Evolutionary conservation across 2,329 filamentous ascomycete species (phyloP).

Genomic region (Trichophyton schoenleinii): DNA sequence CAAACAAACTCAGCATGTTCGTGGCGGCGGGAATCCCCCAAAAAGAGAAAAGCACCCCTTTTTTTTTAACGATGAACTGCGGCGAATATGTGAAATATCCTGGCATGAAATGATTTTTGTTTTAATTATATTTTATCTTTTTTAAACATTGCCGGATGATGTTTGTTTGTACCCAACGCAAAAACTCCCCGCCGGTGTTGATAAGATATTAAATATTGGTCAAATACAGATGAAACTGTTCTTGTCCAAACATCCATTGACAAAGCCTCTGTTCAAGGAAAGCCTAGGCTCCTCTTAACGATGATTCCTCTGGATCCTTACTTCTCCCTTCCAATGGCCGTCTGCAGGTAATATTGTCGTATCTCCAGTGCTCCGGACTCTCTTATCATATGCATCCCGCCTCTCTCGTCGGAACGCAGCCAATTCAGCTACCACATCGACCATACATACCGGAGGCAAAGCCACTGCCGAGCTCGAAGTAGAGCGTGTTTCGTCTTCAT

Average conservation of each 20-base stretch:
- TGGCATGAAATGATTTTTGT: conserved; percentile 1
- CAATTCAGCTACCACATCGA: conserved; percentile 44
- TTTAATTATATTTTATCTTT: conserved; percentile 1
- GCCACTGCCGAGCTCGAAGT: background rate
- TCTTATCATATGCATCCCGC: conserved; percentile 35
- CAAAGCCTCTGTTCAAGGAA: too few species aligned
- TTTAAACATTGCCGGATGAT: background rate
- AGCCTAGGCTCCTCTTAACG: background rate
- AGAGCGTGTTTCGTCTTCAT: conserved; percentile 33
- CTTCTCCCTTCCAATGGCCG: conserved; percentile 48
- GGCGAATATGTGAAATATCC: conserved; percentile 3
- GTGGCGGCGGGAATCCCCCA: background rate
- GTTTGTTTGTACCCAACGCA: conserved; percentile 1
- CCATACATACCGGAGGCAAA: conserved; percentile 9
- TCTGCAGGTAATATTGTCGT: conserved; percentile 27
- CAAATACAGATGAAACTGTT: background rate
- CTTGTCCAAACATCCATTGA: background rate
- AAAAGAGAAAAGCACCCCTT: background rate
- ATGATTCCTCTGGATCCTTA: conserved; percentile 43
- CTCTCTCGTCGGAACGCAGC: conserved; percentile 42
- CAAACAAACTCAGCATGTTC: background rate
- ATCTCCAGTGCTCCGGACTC: background rate
- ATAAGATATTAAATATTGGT: conserved; percentile 1
- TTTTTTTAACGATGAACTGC: background rate
- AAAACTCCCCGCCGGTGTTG: background rate